These are phyloP conservation scores for Cordyceps farinosa DNA, from an alignment of 2,329 filamentous ascomycete species.

Conservation along the genomic window DNA sequence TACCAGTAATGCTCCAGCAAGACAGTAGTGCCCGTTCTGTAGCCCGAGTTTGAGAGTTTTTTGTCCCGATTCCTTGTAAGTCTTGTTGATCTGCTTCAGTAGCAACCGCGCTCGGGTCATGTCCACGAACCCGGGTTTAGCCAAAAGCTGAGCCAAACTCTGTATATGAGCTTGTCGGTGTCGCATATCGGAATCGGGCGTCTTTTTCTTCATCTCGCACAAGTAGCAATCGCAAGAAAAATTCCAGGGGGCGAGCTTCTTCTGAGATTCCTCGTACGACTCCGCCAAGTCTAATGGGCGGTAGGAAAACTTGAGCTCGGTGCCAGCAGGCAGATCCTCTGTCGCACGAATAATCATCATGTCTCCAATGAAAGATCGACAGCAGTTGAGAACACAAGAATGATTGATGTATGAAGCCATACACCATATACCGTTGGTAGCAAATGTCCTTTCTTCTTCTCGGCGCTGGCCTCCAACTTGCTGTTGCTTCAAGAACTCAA, in stretches of 20 bases:
- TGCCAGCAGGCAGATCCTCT: background rate
- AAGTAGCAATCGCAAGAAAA: background rate
- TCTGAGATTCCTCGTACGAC: background rate
- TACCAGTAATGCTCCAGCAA: background rate
- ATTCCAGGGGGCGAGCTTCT: background rate
- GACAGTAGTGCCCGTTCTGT: background rate
- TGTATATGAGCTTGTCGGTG: background rate
- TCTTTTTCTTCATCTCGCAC: background rate
- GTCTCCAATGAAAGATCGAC: background rate
- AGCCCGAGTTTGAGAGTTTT: background rate
- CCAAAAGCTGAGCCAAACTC: background rate
- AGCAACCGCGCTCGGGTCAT: background rate
- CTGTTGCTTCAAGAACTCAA: background rate
- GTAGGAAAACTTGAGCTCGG: background rate
- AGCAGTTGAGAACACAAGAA: background rate
- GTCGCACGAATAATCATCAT: background rate
- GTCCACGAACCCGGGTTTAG: background rate
- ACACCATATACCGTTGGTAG: background rate
- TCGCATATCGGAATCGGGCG: background rate
- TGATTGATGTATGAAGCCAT: constrained; percentile 2
- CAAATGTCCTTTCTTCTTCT: background rate
- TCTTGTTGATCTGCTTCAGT: background rate
- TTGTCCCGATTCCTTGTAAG: background rate
- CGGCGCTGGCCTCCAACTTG: background rate
- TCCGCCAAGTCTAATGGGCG: no score